Base-by-base conservation (phyloP, 805 yeast species). In the Ogataea allantospora region DNA sequence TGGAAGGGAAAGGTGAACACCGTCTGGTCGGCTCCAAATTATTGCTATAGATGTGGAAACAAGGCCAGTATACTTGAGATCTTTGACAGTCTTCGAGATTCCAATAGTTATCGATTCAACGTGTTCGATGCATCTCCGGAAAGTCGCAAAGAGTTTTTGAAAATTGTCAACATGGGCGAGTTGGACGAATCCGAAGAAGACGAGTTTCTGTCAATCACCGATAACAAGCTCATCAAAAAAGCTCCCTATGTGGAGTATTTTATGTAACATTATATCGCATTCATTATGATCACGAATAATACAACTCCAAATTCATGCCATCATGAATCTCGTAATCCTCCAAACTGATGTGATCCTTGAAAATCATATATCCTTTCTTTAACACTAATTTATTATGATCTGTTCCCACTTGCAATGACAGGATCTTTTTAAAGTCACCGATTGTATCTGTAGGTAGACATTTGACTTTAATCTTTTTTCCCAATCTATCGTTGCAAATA, bases 11-110 rank as follows among this genome's bases (percentile, higher is more conserved):
- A 84, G 46, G 86, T 95, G 30, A 81, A 95, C 24, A 93, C 99
- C 0, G 98, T 93, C 6, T 93, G 99, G 99, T 82, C 93, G 1
- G 99, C 99, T 0, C 99, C 99, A 0, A 93, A 93, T 57, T 93
- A 93, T 58, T 93, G 99, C 58, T 93, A 93, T 55, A 63, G 99
- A 44, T 93, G 99, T 61, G 99, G 99, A 0, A 93, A 93, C 58
- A 79, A 88, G 57, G 99, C 99, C 4, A 85, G 96, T n/a, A 89
- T 93, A n/a, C 70, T 93, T 46, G 99, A 93, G 60, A 78, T 93
- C 5, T 57, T 59, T 40, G 74, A 73, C 47, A 60, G 70, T 30
- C 76, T 74, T 49, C 77, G 75, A 33, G 77, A 80, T 17, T 82
- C 85, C 30, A 80, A 77, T 37, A 72, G 77, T 44, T 75, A 68